Evolutionary conservation across 2,329 filamentous ascomycete genomes (phyloP).

Genomic region (Xylaria sp.): DNA sequence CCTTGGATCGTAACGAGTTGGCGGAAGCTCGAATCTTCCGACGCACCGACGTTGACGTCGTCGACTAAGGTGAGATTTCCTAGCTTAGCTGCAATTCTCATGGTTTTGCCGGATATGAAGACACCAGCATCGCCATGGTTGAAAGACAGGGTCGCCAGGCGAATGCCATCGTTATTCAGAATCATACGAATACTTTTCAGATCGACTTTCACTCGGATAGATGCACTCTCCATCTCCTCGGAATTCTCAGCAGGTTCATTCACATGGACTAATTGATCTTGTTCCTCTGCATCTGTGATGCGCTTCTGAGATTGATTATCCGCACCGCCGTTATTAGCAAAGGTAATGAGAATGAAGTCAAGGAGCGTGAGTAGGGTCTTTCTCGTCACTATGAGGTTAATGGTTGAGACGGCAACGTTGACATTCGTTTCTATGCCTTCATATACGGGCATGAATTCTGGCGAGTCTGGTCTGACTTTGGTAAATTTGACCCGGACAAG

Average conservation of each 20-base stretch:
- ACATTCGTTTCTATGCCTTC: constrained; percentile 95
- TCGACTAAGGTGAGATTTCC: constrained; percentile 91
- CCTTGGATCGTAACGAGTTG: constrained; percentile 95
- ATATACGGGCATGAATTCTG: constrained; percentile 91
- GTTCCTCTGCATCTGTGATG: constrained; percentile 50
- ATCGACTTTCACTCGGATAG: constrained; percentile 92
- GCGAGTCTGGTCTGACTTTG: constrained; percentile 88
- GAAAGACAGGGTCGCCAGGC: constrained; percentile 90
- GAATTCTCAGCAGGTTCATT: constrained; percentile 52
- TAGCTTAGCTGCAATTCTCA: constrained; percentile 87
- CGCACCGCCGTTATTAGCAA: constrained; percentile 69
- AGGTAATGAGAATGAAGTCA: constrained; percentile 94
- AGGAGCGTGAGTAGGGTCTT: constrained; percentile 91
- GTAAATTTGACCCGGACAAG: constrained; percentile 90
- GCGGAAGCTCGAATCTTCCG: constrained; percentile 81
- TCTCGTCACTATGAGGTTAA: constrained; percentile 93
- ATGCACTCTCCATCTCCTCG: constrained; percentile 66
- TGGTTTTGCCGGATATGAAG: constrained; percentile 84
- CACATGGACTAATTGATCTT: constrained; percentile 55
- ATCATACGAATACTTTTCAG: constrained; percentile 94
- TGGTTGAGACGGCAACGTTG: constrained; percentile 90
- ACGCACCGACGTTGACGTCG: constrained; percentile 91
- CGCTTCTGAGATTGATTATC: constrained; percentile 49
- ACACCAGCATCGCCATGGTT: constrained; percentile 93
- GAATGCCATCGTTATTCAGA: constrained; percentile 96